Evolutionary conservation across 352 stramenopile species (phyloP).

Genomic region (Phytopythium montanum): DNA sequence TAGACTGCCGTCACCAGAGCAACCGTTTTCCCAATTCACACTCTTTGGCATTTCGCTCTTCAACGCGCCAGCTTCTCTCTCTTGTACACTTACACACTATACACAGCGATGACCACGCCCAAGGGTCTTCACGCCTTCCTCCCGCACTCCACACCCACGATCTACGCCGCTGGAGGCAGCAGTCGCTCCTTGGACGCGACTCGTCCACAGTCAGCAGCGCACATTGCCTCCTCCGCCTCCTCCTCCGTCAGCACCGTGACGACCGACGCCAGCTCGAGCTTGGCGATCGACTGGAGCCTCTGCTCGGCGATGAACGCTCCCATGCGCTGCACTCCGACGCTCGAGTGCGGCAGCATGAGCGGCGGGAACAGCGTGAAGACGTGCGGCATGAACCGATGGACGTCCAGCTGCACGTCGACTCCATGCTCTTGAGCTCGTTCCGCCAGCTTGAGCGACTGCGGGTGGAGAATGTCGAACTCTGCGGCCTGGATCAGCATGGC

Average conservation of each 20-base stretch:
- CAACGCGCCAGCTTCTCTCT: too few species aligned
- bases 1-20: too few species aligned
- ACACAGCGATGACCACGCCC: too few species aligned
- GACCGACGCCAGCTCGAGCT: conserved; percentile 18
- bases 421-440: conserved; percentile 26
- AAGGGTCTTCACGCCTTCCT: too few species aligned
- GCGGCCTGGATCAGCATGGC: conserved; percentile 41
- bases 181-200: not conserved
- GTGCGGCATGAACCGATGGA: conserved; percentile 54
- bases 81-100: too few species aligned
- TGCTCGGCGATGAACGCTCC: conserved; percentile 36
- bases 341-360: conserved; percentile 41
- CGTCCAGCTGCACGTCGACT: conserved; percentile 34
- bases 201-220: too few species aligned
- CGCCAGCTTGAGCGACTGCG: conserved; percentile 29
- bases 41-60: too few species aligned
- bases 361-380: conserved; percentile 56
- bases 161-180: not conserved
- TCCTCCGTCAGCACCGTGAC: conserved; percentile 10
- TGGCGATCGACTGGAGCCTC: conserved; percentile 6
- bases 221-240: too few species aligned
- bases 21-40: too few species aligned
- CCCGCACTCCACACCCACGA: not conserved
- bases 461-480: conserved; percentile 46
- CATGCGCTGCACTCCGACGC: conserved; percentile 35